These are phyloP conservation scores for Borealophlyctis nickersoniae DNA, from an alignment of 192 early-diverging fungal genomes.

Conservation along the genomic window DNA sequence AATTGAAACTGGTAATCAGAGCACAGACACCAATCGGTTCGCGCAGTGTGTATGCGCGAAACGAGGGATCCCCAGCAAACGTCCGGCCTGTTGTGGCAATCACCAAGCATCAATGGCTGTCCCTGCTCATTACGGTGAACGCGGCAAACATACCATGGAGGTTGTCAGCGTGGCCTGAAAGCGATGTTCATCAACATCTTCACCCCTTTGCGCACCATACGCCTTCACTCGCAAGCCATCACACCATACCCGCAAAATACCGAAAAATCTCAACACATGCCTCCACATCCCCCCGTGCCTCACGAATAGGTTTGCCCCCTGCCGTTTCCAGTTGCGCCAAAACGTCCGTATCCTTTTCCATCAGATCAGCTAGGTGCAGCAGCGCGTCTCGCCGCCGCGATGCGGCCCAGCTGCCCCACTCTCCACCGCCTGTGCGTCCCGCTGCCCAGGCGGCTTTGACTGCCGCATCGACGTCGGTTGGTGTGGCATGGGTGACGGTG, in stretches of 20 bases:
- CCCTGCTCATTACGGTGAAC: no score
- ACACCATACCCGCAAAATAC: slow-evolving; percentile 37
- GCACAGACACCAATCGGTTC: slow-evolving; percentile 31
- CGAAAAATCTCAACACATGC: slow-evolving; percentile 16
- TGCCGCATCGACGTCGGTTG: no score
- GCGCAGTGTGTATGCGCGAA: slow-evolving; percentile 21
- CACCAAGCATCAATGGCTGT: no score
- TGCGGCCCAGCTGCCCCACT: background rate
- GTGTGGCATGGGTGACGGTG: no score
- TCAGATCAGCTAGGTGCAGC: slow-evolving; percentile 38
- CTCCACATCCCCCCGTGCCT: slow-evolving; percentile 26
- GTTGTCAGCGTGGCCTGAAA: slow-evolving; percentile 20
- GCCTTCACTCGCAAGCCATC: no score
- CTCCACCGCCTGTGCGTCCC: no score
- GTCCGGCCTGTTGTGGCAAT: slow-evolving; percentile 25
- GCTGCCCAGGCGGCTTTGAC: no score
- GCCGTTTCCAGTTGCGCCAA: slow-evolving; percentile 46
- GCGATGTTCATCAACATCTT: no score
- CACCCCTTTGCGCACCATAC: no score
- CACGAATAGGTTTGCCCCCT: slow-evolving; percentile 41
- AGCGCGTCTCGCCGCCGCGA: slow-evolving; percentile 8
- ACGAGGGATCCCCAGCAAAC: slow-evolving; percentile 8
- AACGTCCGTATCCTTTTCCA: slow-evolving; percentile 29
- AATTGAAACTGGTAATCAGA: slow-evolving; percentile 16
- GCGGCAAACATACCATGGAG: slow-evolving; percentile 22